These are phyloP conservation scores for Knoxia roxburghii DNA, from an alignment of 257 asterid genomes.

Conservation along the genomic window DNA sequence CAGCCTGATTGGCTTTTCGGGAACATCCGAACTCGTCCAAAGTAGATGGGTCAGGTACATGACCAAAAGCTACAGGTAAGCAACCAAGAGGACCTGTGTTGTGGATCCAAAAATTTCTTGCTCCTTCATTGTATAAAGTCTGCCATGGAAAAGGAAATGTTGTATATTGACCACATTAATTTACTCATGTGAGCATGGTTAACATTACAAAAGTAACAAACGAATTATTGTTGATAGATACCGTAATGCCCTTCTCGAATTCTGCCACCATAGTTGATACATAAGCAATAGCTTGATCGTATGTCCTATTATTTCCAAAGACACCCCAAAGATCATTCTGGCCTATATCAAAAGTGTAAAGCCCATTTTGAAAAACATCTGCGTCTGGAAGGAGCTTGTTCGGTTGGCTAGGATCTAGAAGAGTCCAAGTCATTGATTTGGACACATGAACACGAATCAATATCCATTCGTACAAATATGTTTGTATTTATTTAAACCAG, in stretches of 20 bases:
- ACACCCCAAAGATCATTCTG: slow-evolving; percentile 95
- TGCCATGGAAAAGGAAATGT: slow-evolving; percentile 19
- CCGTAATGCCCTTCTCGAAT: slow-evolving; percentile 78
- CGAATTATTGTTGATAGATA: no score
- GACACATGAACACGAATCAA: background rate
- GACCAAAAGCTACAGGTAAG: slow-evolving; percentile 71
- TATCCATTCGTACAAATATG: background rate
- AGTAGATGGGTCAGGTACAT: slow-evolving; percentile 68
- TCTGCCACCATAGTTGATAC: slow-evolving; percentile 55
- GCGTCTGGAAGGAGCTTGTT: slow-evolving; percentile 61
- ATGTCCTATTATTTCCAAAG: slow-evolving; percentile 73
- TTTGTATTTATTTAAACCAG: slow-evolving; percentile 5
- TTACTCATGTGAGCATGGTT: no score
- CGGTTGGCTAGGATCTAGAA: slow-evolving; percentile 41
- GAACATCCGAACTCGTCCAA: slow-evolving; percentile 93
- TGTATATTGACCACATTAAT: background rate
- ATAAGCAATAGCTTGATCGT: slow-evolving; percentile 78
- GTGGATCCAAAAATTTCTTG: slow-evolving; percentile 84
- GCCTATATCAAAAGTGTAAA: slow-evolving; percentile 91
- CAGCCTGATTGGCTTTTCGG: slow-evolving; percentile 70
- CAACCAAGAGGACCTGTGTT: slow-evolving; percentile 96
- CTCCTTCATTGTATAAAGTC: slow-evolving; percentile 78
- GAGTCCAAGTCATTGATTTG: background rate
- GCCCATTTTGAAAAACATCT: slow-evolving; percentile 62
- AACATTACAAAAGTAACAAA: no score